Evolutionary conservation across 495 filamentous ascomycete genomes (phyloP).

Genomic region (Clavariopsis aquatica): DNA sequence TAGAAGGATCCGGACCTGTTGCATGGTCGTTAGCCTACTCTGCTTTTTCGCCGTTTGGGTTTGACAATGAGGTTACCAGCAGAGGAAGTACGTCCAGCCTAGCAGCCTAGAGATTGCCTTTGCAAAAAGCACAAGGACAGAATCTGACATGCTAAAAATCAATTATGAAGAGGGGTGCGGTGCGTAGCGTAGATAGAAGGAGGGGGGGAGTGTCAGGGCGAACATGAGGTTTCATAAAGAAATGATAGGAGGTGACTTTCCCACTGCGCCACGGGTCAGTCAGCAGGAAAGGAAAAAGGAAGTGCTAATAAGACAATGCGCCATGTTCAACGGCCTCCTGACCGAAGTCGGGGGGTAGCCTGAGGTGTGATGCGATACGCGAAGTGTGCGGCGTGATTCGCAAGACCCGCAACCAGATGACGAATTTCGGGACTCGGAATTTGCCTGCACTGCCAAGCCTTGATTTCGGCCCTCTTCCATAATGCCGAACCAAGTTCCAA

Average conservation of each 20-base stretch:
- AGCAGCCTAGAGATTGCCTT: conserved; percentile 30
- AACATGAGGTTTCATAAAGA: not conserved
- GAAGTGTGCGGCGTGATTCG: not conserved
- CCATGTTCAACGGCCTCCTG: conserved; percentile 2
- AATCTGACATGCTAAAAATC: not conserved
- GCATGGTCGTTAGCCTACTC: not conserved
- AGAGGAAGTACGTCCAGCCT: conserved; percentile 43
- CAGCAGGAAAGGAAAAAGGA: not conserved
- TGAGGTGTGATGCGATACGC: not conserved
- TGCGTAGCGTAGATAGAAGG: not conserved
- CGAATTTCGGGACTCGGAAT: not conserved
- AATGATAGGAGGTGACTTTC: not conserved
- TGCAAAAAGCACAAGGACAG: conserved; percentile 24
- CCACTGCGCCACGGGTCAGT: not conserved
- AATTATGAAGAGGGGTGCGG: too few species aligned
- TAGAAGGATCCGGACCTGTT: conserved; percentile 83
- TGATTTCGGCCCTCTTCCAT: not conserved
- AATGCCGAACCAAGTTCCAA: not conserved
- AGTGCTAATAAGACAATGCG: not conserved
- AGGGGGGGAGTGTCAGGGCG: not conserved
- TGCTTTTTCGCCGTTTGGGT: conserved; percentile 49
- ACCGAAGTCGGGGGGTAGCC: not conserved
- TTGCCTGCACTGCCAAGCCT: too few species aligned
- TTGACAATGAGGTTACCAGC: conserved; percentile 34
- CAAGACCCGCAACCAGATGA: not conserved